Evolutionary conservation across 495 filamentous ascomycete species (phyloP).

Genomic region (Lindgomyces ingoldianus): DNA sequence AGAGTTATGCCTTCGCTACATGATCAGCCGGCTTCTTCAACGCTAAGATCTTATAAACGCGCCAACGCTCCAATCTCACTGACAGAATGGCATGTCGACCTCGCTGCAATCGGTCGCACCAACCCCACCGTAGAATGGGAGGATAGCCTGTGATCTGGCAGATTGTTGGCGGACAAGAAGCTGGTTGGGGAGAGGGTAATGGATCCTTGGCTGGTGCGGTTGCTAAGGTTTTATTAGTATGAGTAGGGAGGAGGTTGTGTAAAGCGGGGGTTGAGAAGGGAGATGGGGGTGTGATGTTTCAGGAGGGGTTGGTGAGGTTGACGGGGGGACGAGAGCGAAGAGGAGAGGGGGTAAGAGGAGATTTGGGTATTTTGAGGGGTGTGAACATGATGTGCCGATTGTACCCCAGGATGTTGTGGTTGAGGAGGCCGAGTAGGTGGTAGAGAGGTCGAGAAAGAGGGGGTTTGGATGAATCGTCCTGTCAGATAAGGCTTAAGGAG

Average conservation of each 20-base stretch:
- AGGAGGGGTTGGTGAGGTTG: constrained; percentile 4
- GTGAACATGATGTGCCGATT: constrained; percentile 3
- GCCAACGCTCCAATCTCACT: background rate
- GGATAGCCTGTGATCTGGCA: background rate
- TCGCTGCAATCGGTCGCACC: background rate
- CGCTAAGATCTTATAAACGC: no score
- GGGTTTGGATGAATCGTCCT: background rate
- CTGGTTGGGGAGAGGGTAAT: background rate
- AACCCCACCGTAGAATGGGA: background rate
- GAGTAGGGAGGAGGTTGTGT: background rate
- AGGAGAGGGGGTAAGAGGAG: background rate
- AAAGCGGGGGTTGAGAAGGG: background rate
- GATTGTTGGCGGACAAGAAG: background rate
- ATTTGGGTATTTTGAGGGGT: background rate
- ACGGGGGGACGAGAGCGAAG: constrained; percentile 1
- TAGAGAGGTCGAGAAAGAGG: constrained; percentile 1
- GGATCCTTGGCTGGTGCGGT: constrained; percentile 2
- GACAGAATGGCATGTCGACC: background rate
- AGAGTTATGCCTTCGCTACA: no score
- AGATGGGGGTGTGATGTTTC: background rate
- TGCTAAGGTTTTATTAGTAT: background rate
- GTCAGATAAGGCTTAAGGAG: no score
- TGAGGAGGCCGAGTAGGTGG: constrained; percentile 1
- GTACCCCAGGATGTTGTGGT: background rate
- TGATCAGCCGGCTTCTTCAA: no score